Conservation (phyloP, 495 filamentous ascomycete species). For the Penicillium pancosmium region DNA sequence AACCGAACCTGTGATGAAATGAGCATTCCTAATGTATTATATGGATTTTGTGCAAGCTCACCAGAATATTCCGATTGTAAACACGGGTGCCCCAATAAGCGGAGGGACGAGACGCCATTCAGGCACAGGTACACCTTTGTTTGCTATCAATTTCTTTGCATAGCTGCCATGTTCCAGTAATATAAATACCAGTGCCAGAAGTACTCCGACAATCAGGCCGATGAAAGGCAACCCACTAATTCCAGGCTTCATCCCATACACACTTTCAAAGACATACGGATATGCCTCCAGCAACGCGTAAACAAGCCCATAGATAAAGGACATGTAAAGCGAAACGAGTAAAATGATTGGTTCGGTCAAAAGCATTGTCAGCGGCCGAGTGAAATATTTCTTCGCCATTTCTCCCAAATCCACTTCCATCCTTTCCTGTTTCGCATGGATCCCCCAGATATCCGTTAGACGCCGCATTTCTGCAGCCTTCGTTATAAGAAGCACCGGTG, state of each 20-base stretch:
- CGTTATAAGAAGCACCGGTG: slow-evolving; percentile 38
- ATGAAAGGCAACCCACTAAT: slow-evolving; percentile 43
- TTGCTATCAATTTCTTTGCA: slow-evolving; percentile 31
- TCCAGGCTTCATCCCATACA: slow-evolving; percentile 40
- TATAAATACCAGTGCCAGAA: slow-evolving; percentile 33
- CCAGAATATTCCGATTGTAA: slow-evolving; percentile 60
- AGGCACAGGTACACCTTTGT: slow-evolving; percentile 36
- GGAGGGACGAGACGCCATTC: slow-evolving; percentile 49
- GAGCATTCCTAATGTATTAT: neutral
- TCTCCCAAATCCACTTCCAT: slow-evolving; percentile 41
- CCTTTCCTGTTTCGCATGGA: slow-evolving; percentile 53
- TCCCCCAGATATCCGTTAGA: slow-evolving; percentile 47
- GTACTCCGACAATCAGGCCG: slow-evolving; percentile 38
- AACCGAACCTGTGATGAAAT: slow-evolving; percentile 39
- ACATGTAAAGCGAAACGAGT: slow-evolving; percentile 49
- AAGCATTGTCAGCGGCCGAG: slow-evolving; percentile 46
- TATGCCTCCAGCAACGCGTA: slow-evolving; percentile 51
- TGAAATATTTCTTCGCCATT: slow-evolving; percentile 45
- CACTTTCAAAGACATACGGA: slow-evolving; percentile 41
- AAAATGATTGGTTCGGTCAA: slow-evolving; percentile 50
- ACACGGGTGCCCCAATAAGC: slow-evolving; percentile 51
- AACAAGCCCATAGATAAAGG: slow-evolving; percentile 49
- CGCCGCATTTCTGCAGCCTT: slow-evolving; percentile 45
- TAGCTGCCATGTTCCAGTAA: slow-evolving; percentile 35
- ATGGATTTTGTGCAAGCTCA: slow-evolving; percentile 18